phyloP scores from a whole-genome alignment of 257 asterid genomes.

The Solanum peruvianum region DNA sequence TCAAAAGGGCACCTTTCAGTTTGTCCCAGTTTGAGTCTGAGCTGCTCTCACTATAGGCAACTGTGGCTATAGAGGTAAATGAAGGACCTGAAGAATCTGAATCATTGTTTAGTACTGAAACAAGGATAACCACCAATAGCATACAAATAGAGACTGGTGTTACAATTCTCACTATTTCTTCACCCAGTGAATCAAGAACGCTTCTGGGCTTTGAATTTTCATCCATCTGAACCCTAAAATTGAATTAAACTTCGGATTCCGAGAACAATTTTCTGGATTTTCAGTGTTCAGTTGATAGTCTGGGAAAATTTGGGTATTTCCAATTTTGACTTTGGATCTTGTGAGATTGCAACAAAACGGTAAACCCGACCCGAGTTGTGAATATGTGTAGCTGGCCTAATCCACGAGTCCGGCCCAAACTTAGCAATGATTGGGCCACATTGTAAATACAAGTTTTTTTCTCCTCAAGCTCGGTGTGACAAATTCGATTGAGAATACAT shows the following conservation, averaged over 20 bases:
- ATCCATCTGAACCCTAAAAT: conserved; percentile 37
- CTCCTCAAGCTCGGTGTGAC: background rate
- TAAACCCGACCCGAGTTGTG: background rate
- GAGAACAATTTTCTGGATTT: background rate
- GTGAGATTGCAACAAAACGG: background rate
- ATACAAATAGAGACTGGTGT: conserved; percentile 94
- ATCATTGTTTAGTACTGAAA: conserved; percentile 49
- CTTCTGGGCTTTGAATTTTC: conserved; percentile 33
- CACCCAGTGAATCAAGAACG: conserved; percentile 75
- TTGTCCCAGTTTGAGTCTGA: conserved; percentile 91
- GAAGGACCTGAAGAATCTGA: conserved; percentile 26
- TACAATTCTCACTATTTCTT: conserved; percentile 76
- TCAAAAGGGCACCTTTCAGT: conserved; percentile 88
- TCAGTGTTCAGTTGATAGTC: background rate
- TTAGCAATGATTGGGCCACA: background rate
- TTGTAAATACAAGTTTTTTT: background rate
- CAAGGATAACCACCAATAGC: conserved; percentile 71
- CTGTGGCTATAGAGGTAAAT: conserved; percentile 55
- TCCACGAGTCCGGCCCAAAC: background rate
- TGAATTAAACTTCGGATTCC: background rate
- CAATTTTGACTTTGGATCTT: background rate
- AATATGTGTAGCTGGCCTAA: background rate
- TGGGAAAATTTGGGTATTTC: background rate
- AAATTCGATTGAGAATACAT: too few relatives aligned
- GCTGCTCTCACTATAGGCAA: conserved; percentile 60